A percentile compares a stretch with the other conserved stretches of the same genome.
phyloP scores from a whole-genome alignment of 495 filamentous ascomycete species.

The Aspergillus heteromorphus region DNA sequence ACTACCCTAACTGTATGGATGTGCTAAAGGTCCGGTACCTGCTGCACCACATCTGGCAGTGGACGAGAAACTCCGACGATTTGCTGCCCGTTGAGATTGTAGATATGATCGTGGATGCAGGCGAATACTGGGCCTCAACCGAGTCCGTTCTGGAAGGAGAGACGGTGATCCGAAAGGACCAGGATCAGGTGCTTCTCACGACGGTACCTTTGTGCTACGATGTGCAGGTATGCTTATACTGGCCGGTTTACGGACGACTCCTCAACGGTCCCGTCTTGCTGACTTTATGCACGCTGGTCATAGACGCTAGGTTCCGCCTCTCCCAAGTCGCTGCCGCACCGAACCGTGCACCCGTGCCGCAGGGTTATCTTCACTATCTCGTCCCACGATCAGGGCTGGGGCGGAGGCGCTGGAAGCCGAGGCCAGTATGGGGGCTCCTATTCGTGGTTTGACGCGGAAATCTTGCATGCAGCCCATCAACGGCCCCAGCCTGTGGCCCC shows the following conservation, averaged over 20 bases:
- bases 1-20: slow-evolving; percentile 28
- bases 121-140: slow-evolving; percentile 63
- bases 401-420: slow-evolving; percentile 22
- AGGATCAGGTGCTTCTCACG: slow-evolving; percentile 34
- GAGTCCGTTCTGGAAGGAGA: slow-evolving; percentile 26
- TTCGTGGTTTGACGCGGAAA: slow-evolving; percentile 68
- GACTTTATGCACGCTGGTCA: neutral
- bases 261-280: neutral
- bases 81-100: slow-evolving; percentile 57
- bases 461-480: slow-evolving; percentile 25
- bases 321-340: slow-evolving; percentile 30
- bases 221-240: slow-evolving; percentile 18
- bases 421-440: slow-evolving; percentile 52
- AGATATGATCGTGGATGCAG: slow-evolving; percentile 61
- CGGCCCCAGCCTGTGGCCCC: neutral
- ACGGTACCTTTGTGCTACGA: slow-evolving; percentile 39
- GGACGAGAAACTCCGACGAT: slow-evolving; percentile 33
- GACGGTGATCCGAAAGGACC: slow-evolving; percentile 27
- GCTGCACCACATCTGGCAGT: slow-evolving; percentile 18
- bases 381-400: slow-evolving; percentile 65
- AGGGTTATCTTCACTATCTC: slow-evolving; percentile 61
- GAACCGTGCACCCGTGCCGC: slow-evolving; percentile 36
- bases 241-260: neutral
- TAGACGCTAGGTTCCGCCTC: slow-evolving; percentile 12
- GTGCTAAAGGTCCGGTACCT: slow-evolving; percentile 33